A percentile compares a stretch with the other conserved stretches of the same genome.
phyloP scores from a whole-genome alignment of 2,329 filamentous ascomycete genomes.

The Aspergillus tamarii region DNA sequence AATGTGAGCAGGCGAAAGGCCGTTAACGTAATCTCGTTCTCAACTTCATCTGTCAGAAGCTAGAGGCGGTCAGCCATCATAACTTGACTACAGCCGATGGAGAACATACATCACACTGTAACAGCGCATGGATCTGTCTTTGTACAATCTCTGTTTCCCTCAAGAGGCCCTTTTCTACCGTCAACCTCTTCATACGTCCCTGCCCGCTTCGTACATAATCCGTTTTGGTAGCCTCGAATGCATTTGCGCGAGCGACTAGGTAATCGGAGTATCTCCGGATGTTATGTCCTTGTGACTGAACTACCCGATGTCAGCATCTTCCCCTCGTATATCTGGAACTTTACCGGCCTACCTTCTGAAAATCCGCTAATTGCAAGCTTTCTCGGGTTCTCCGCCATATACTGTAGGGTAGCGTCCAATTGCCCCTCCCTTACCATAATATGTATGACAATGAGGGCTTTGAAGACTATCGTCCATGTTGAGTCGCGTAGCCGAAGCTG shows the following conservation, averaged over 20 bases:
- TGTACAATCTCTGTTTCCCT: constrained; percentile 92
- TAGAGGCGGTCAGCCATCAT: constrained; percentile 41
- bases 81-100: not conserved
- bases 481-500: constrained; percentile 89
- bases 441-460: constrained; percentile 92
- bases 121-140: constrained; percentile 78
- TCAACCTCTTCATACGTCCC: constrained; percentile 78
- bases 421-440: constrained; percentile 97
- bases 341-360: constrained; percentile 74
- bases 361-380: constrained; percentile 87
- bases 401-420: constrained; percentile 82
- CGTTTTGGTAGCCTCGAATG: constrained; percentile 79
- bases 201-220: constrained; percentile 89
- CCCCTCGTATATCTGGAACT: not conserved
- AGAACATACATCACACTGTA: constrained; percentile 81
- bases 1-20: constrained; percentile 90
- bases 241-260: constrained; percentile 76
- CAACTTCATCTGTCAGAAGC: constrained; percentile 84
- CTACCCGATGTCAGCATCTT: constrained; percentile 56
- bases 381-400: constrained; percentile 79
- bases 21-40: constrained; percentile 95
- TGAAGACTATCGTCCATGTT: constrained; percentile 99
- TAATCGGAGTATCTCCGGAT: constrained; percentile 92
- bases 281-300: constrained; percentile 91
- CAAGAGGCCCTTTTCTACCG: constrained; percentile 87